These are phyloP conservation scores for Globisporangium paddicum DNA, from an alignment of 352 stramenopile species.

Conservation along the genomic window DNA sequence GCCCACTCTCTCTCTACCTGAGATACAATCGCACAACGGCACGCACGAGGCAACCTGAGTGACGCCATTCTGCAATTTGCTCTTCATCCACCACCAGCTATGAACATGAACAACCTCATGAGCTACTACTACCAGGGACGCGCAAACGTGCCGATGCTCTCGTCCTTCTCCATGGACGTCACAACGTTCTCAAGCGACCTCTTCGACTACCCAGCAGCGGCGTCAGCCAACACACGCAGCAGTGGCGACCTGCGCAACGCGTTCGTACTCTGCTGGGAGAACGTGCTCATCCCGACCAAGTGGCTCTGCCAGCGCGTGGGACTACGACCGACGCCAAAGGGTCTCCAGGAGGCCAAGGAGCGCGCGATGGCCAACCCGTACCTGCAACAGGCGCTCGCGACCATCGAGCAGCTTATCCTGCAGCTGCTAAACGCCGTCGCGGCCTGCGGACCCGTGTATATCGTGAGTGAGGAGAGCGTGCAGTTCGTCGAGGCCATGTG, in stretches of 20 bases:
- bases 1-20: neutral
- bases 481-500: constrained; percentile 58
- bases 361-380: constrained; percentile 36
- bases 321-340: constrained; percentile 30
- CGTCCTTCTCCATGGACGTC: constrained; percentile 61
- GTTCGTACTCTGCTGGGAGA: constrained; percentile 66
- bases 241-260: constrained; percentile 35
- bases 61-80: constrained; percentile 13
- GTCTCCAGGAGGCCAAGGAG: constrained; percentile 46
- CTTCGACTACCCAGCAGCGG: constrained; percentile 39
- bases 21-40: neutral
- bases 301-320: constrained; percentile 57
- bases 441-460: constrained; percentile 47
- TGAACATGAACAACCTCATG: constrained; percentile 24
- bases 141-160: constrained; percentile 29
- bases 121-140: constrained; percentile 32
- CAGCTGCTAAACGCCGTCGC: constrained; percentile 48
- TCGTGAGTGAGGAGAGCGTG: constrained; percentile 59
- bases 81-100: neutral
- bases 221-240: constrained; percentile 11
- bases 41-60: neutral
- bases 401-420: constrained; percentile 51
- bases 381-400: constrained; percentile 42
- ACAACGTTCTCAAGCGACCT: constrained; percentile 49
- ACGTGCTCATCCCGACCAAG: constrained; percentile 54